These are phyloP conservation scores for Aureobasidium sp. DNA, from an alignment of 2,329 filamentous ascomycete genomes.

Conservation along the genomic window DNA sequence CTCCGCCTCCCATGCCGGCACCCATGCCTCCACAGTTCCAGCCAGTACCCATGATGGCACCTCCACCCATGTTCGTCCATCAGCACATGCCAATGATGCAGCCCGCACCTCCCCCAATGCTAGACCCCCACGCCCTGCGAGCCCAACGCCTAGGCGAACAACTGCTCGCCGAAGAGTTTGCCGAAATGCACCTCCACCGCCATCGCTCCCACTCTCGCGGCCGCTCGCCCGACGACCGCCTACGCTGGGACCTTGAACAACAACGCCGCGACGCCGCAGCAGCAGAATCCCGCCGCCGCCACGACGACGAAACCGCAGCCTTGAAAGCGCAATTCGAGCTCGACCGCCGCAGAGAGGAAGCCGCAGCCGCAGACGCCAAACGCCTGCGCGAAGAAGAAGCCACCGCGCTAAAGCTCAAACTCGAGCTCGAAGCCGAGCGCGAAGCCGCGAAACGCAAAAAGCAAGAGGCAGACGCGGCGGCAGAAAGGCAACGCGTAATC, in stretches of 20 bases:
- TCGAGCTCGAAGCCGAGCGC: background rate
- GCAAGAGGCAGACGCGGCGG: conserved; percentile 23
- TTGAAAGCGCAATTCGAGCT: conserved; percentile 24
- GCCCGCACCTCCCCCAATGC: background rate
- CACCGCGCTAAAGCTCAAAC: conserved; percentile 23
- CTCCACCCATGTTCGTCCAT: conserved; percentile 3
- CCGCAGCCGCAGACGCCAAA: conserved; percentile 19
- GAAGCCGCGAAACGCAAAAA: conserved; percentile 29
- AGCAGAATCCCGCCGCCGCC: conserved; percentile 15
- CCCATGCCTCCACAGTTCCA: conserved; percentile 13
- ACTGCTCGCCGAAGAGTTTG: conserved; percentile 22
- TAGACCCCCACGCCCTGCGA: background rate
- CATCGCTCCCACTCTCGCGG: conserved; percentile 30
- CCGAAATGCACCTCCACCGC: conserved; percentile 25
- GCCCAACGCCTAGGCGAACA: conserved; percentile 6
- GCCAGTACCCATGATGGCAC: conserved; percentile 2
- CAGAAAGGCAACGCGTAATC: conserved; percentile 31
- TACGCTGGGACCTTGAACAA: conserved; percentile 26
- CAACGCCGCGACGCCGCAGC: background rate
- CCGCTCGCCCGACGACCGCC: conserved; percentile 17
- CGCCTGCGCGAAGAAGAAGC: conserved; percentile 33
- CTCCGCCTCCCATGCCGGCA: background rate
- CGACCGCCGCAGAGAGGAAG: conserved; percentile 21
- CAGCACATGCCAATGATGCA: background rate
- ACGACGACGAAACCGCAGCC: background rate